Conservation (phyloP, 441 rosid species). For the Codiaeum variegatum region DNA sequence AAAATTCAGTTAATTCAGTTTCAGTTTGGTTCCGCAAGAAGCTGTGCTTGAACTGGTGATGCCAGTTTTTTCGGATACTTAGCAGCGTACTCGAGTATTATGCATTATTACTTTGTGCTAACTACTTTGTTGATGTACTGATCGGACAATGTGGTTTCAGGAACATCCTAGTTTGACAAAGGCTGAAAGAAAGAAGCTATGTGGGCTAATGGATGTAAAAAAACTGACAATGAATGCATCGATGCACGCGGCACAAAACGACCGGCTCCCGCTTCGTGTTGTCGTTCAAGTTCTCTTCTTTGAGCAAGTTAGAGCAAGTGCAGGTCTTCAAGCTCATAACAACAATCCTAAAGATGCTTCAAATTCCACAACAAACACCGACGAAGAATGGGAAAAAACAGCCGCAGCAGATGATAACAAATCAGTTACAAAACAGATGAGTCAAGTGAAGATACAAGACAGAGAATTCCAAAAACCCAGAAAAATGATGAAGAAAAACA, state of each 20-base stretch:
- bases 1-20: too few relatives aligned
- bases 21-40: too few relatives aligned
- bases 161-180: conserved; percentile 68
- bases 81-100: neutral
- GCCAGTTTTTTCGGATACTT: neutral
- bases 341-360: conserved; percentile 33
- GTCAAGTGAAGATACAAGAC: conserved; percentile 35
- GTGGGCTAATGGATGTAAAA: conserved; percentile 81
- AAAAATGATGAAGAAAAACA: conserved; percentile 54
- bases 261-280: conserved; percentile 73
- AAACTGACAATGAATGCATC: conserved; percentile 76
- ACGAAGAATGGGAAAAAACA: conserved; percentile 45
- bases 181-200: conserved; percentile 69
- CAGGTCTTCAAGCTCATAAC: conserved; percentile 40
- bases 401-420: conserved; percentile 29
- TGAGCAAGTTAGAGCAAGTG: conserved; percentile 74
- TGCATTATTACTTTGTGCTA: neutral
- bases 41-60: neutral
- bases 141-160: conserved; percentile 32
- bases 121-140: neutral
- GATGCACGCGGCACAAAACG: conserved; percentile 86
- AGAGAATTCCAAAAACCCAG: conserved; percentile 35
- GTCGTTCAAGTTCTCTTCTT: conserved; percentile 91
- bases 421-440: conserved; percentile 33
- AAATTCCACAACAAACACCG: conserved; percentile 40